Evolutionary conservation across 257 asterid genomes (phyloP).

Genomic region (Solanum chiquidenum): DNA sequence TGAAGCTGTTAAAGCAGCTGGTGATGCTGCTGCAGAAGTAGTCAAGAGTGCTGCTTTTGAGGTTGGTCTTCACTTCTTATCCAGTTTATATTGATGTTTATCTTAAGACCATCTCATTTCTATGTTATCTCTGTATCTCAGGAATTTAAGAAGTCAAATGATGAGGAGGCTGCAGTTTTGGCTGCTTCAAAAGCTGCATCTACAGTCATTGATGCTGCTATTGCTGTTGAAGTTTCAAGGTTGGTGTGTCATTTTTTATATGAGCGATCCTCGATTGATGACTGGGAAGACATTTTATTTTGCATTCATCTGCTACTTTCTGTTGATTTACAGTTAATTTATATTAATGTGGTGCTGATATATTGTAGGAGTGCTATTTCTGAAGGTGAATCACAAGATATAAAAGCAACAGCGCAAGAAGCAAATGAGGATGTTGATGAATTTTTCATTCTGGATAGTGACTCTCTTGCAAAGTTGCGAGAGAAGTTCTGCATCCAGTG

Average conservation of each 20-base stretch:
- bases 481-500: conserved; percentile 93
- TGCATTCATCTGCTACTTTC: background rate
- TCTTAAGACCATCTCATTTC: background rate
- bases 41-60: conserved; percentile 91
- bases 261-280: background rate
- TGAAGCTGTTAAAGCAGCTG: conserved; percentile 80
- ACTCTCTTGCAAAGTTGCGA: conserved; percentile 75
- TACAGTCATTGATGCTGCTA: conserved; percentile 86
- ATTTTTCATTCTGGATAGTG: conserved; percentile 42
- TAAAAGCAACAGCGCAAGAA: conserved; percentile 44
- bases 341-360: conserved; percentile 3
- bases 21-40: conserved; percentile 97
- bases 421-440: conserved; percentile 51
- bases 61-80: conserved; percentile 32
- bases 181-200: conserved; percentile 93
- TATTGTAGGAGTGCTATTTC: conserved; percentile 37
- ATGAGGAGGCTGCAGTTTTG: conserved; percentile 75
- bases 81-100: conserved; percentile 1
- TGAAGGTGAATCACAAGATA: conserved; percentile 34
- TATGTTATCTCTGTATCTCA: conserved; percentile 11
- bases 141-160: conserved; percentile 67
- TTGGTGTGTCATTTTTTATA: conserved; percentile 18
- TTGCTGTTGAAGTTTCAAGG: conserved; percentile 65
- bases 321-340: background rate
- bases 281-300: background rate